A percentile compares a stretch with the other conserved stretches of the same genome.
These are phyloP conservation scores for Ophiocordyceps camponoti-saundersi DNA, from an alignment of 2,329 filamentous ascomycete species.

Conservation along the genomic window DNA sequence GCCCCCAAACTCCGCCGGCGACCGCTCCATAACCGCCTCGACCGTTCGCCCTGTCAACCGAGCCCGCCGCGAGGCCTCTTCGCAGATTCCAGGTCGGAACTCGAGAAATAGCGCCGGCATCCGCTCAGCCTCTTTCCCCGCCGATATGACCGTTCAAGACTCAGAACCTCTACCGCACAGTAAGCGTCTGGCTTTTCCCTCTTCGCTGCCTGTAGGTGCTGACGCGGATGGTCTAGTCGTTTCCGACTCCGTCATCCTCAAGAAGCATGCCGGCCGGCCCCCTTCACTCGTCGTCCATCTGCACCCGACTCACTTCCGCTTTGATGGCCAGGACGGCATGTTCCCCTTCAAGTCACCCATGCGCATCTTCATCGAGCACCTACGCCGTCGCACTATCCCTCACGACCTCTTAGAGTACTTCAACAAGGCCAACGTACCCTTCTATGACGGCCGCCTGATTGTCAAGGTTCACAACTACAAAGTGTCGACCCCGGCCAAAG, in stretches of 20 bases:
- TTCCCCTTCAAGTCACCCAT: constrained; percentile 89
- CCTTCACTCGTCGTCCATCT: constrained; percentile 81
- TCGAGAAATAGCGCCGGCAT: constrained; percentile 34
- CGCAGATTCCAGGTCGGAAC: constrained; percentile 24
- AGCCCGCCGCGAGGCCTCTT: constrained; percentile 37
- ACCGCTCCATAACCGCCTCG: constrained; percentile 20
- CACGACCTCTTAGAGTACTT: constrained; percentile 79
- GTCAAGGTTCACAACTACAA: constrained; percentile 88
- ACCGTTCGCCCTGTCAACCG: constrained; percentile 36
- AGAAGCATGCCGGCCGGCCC: constrained; percentile 55
- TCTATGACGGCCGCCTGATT: constrained; percentile 91
- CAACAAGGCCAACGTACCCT: constrained; percentile 51
- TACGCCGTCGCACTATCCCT: constrained; percentile 61
- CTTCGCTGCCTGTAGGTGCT: not conserved
- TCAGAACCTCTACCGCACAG: constrained; percentile 35
- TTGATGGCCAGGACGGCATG: constrained; percentile 85
- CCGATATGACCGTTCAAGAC: constrained; percentile 20
- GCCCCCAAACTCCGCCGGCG: constrained; percentile 16
- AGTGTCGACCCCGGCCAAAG: constrained; percentile 43
- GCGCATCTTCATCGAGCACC: constrained; percentile 62
- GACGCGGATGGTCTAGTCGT: constrained; percentile 35
- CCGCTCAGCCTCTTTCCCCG: constrained; percentile 28
- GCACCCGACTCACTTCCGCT: constrained; percentile 71
- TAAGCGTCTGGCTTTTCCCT: constrained; percentile 11
- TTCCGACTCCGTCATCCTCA: constrained; percentile 63